Base-by-base conservation (phyloP, 2,329 filamentous ascomycete species). In the Xylaria sp. region DNA sequence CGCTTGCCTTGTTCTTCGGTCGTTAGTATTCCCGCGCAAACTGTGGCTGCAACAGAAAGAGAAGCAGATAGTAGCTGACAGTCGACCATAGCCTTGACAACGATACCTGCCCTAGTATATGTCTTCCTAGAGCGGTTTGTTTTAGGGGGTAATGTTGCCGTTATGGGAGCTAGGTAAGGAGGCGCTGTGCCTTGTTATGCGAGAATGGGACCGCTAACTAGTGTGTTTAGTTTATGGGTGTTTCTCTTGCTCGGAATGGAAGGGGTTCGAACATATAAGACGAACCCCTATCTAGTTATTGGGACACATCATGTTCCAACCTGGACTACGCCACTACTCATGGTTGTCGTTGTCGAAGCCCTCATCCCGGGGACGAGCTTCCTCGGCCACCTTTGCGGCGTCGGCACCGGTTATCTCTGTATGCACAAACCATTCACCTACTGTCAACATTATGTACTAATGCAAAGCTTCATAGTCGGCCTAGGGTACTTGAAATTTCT, bases 401-500 rank as follows among this genome's bases (percentile, higher is more conserved):
- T 97, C n/a, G 82, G 83, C 2, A 88, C 97, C 62, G 96, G 96
- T 48, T 98, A 98, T 82, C 81, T 93, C 57, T 95, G 94, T 93
- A 85, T 81, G 90, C 84, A 6, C 21, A 34, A 32, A 11, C 9
- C 45, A 21, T n/a, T 51, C 12, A 21, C 50, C 5, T n/a, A 48
- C 27, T 12, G 47, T 11, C 47, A 7, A 7, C 27, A 36, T 47
- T 9, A 24, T 54, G 34, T 50, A 19, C 68, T 66, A 66, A 69
- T 17, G 8, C 48, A 14, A 51, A 24, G 8, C 36, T 42, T 42
- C 7, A 34, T 71, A 94, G 92, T 91, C 83, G 95, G 93, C 2
- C 83, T 97, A 67, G 94, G 94, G 56, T 97, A 94, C 78, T 88
- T 98, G 74, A 94, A 93, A 79, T 91, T 97, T 76, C 86, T 98